Evolutionary conservation across 176 grass and related monocot genomes (phyloP), one percentile per base, ranked within the genome.

Genomic region (Avena eriantha): DNA sequence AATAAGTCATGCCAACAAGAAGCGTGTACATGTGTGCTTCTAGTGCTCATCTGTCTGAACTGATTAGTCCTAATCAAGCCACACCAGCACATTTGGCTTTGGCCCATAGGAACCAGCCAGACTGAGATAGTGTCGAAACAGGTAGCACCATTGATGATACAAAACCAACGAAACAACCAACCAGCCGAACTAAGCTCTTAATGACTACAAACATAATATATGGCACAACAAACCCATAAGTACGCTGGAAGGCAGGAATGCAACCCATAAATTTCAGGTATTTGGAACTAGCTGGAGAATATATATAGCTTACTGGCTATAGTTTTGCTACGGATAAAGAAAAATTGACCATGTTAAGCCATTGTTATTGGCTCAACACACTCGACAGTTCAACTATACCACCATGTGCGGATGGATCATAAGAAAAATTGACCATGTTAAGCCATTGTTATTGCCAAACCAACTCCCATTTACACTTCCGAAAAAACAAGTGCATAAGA

Each of bases 31-130:
- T 51, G 59, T 31, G 75, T 19, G 49, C 16, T 51, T 29, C 0
- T 56, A 51, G 11, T 16, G 10, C 45, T 61, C 0, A 1, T 21
- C 13, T 53, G 41, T 50, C 51, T 50, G 21, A 83, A 82, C 12
- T 18, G 1, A 9, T 24, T 70, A 26, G 9, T 79, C 53, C 36
- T 10, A 34, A 45, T 0, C 19, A 51, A 11, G 53, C 1, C 14
- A 55, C 7, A 8, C 5, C 41, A 72, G 54, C 14, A 7, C 75
- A 50, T 31, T 2, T 56, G 13, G 33, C 29, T 48, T 24, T 73
- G 56, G 23, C 33, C 33, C 63, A 45, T 45, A 56, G 79, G 46
- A 45, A 70, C 83, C 34, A 89, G 54, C 16, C 51, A 80, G 22
- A 60, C 34, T 73, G 43, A 36, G 58, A 81, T 81, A 85, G 15